Conservation (phyloP, 768 basidiomycete genomes). For the Auriscalpium orientale region DNA sequence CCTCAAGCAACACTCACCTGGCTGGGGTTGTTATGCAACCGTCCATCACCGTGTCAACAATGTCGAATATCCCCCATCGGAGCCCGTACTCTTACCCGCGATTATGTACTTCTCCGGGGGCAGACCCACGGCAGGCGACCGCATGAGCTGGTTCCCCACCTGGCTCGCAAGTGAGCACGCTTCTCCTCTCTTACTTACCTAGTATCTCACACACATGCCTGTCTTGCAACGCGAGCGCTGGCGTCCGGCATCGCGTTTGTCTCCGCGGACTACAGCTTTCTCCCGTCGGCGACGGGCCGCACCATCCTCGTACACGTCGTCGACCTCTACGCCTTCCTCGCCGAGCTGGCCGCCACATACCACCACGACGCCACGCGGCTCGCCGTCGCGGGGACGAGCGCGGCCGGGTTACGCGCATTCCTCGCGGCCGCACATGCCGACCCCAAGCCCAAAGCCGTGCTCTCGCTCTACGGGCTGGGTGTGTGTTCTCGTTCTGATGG, state of each 20-base stretch:
- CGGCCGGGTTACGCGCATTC: slow-evolving; percentile 57
- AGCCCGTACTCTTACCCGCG: slow-evolving; percentile 19
- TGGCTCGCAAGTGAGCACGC: slow-evolving; percentile 48
- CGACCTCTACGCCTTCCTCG: slow-evolving; percentile 46
- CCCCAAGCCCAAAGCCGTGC: slow-evolving; percentile 30
- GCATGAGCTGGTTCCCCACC: slow-evolving; percentile 53
- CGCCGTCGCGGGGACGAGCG: slow-evolving; percentile 50
- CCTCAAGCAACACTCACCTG: too few species aligned
- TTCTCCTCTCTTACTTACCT: neutral
- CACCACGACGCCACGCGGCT: slow-evolving; percentile 35
- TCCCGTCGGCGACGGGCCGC: slow-evolving; percentile 45
- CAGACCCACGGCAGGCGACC: slow-evolving; percentile 52
- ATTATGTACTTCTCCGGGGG: slow-evolving; percentile 44
- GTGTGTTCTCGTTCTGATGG: neutral
- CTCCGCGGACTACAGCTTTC: slow-evolving; percentile 55
- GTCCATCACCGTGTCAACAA: too few species aligned
- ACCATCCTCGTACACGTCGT: slow-evolving; percentile 51
- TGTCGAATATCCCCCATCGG: slow-evolving; percentile 15
- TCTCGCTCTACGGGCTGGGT: slow-evolving; percentile 58
- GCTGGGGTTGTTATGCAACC: too few species aligned
- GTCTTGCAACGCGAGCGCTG: slow-evolving; percentile 35
- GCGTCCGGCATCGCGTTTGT: slow-evolving; percentile 47
- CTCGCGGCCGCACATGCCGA: slow-evolving; percentile 46
- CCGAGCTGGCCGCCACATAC: neutral
- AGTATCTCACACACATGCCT: neutral